Evolutionary conservation across 495 filamentous ascomycete species (phyloP), one percentile per base, ranked within the genome.

Genomic region (Penicillium longicatenatum): DNA sequence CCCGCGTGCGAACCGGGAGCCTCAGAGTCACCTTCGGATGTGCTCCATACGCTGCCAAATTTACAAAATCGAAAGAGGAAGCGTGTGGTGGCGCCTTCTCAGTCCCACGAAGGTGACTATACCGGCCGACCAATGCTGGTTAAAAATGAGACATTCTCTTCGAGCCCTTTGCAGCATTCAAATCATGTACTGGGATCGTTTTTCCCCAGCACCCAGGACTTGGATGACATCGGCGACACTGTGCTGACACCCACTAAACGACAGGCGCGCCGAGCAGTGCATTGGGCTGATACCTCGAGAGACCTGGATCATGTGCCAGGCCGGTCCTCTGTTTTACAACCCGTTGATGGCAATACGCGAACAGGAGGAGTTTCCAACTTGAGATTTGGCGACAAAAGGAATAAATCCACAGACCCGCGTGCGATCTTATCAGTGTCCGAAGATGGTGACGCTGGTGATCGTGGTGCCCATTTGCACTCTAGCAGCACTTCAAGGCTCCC

Each of bases 151-250:
- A 60, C 56, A 20, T 37, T 71, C 46, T 71, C 70, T 24, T 71
- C 74, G 41, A 72, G 70, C 37, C 69, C 69, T 22, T 9, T 64
- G 62, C 82, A 52, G 75, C 83, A 59, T 16, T 49, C 50, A 22
- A 53, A 54, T 0, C 6, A 58, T 20, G 47, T 29, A 14, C 48
- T 44, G 24, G 57, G 52, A 33, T 55, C 29, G 22, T 60, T 41
- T 43, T 61, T 57, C n/a, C 57, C 60, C 30, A 68, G 69, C 30
- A 92, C 87, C 52, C 80, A 91, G 31, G 90, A 94, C 69, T 77
- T 93, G 11, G 90, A 94, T 70, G 84, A 88, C 50, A 81, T 89
- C 48, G 85, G 83, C 21, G 69, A 74, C 47, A 77, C 70, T 53
- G 76, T 89, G 29, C 75, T 76, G 12, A 93, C 91, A 1, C 90